Conservation (phyloP, 1,284 basidiomycete genomes). For the Hemileia vastatrix region DNA sequence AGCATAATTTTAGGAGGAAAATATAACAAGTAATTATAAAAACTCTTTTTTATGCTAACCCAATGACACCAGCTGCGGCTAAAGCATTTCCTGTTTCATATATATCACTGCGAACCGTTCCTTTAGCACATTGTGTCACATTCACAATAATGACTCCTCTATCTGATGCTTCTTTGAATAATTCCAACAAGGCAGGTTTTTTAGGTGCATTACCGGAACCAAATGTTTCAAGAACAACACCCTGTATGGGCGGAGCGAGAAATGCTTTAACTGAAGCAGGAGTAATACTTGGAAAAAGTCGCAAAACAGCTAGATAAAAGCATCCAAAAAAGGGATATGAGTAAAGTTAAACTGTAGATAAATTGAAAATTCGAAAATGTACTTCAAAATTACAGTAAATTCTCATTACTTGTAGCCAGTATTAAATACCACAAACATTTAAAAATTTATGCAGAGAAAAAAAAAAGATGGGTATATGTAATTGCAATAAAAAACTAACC, state of each 20-base stretch:
- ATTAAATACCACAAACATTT: too few species aligned
- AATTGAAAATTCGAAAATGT: background rate
- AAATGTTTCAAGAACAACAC: constrained; percentile 78
- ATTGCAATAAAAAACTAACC: constrained; percentile 48
- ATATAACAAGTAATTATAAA: too few species aligned
- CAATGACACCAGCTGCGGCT: constrained; percentile 60
- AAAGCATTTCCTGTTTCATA: constrained; percentile 74
- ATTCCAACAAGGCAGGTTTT: constrained; percentile 47
- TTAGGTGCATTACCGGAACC: constrained; percentile 59
- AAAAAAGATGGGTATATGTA: background rate
- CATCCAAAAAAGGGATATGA: constrained; percentile 62
- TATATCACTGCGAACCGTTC: constrained; percentile 55
- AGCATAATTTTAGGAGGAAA: too few species aligned
- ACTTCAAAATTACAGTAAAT: background rate
- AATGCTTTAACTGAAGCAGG: constrained; percentile 62
- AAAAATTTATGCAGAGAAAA: too few species aligned
- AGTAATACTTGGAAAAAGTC: constrained; percentile 43
- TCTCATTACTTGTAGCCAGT: too few species aligned
- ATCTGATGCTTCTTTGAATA: constrained; percentile 66
- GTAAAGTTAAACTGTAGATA: constrained; percentile 54
- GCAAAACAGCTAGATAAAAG: constrained; percentile 36
- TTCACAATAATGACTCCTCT: constrained; percentile 78
- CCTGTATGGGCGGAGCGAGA: constrained; percentile 59
- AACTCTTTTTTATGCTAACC: constrained; percentile 56
- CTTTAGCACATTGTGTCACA: constrained; percentile 78